Evolutionary conservation across 2,329 filamentous ascomycete species (phyloP).

Genomic region (Escovopsis weberi): DNA sequence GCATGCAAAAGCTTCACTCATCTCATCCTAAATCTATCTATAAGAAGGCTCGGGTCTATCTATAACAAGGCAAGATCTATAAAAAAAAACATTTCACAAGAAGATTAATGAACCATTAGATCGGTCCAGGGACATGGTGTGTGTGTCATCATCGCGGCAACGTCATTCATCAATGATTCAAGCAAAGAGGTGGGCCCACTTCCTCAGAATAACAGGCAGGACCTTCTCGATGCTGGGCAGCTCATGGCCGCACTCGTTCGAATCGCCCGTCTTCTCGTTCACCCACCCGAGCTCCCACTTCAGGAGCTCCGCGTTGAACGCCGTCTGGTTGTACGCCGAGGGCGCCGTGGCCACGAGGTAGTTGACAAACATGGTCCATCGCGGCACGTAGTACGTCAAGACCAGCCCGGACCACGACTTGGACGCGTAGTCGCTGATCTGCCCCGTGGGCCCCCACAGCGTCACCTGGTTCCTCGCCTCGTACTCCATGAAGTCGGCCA

Average conservation of each 20-base stretch:
- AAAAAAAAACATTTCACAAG: too few relatives aligned
- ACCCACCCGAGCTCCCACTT: slow-evolving; percentile 1
- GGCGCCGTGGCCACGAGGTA: slow-evolving; percentile 16
- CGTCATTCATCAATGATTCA: background rate
- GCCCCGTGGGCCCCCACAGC: slow-evolving; percentile 31
- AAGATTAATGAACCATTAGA: background rate
- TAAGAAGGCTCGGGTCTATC: too few relatives aligned
- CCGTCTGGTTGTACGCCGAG: slow-evolving; percentile 4
- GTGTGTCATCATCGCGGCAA: too few relatives aligned
- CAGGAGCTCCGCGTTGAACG: slow-evolving; percentile 3
- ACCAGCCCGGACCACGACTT: slow-evolving; percentile 35
- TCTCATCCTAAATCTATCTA: too few relatives aligned
- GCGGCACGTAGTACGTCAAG: slow-evolving; percentile 27
- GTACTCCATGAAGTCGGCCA: slow-evolving; percentile 25
- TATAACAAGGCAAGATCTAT: too few relatives aligned
- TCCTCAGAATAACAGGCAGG: background rate
- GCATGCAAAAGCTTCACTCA: too few relatives aligned
- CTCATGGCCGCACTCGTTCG: background rate
- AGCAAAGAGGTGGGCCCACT: slow-evolving; percentile 1
- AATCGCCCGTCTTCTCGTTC: background rate
- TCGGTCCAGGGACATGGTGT: too few relatives aligned
- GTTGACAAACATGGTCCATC: slow-evolving; percentile 31
- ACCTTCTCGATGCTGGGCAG: background rate
- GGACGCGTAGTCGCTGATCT: slow-evolving; percentile 35
- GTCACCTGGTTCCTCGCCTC: slow-evolving; percentile 36